Evolutionary conservation across 257 asterid species (phyloP), one percentile per base, ranked within the genome.

Genomic region (Ilex aquifolium): DNA sequence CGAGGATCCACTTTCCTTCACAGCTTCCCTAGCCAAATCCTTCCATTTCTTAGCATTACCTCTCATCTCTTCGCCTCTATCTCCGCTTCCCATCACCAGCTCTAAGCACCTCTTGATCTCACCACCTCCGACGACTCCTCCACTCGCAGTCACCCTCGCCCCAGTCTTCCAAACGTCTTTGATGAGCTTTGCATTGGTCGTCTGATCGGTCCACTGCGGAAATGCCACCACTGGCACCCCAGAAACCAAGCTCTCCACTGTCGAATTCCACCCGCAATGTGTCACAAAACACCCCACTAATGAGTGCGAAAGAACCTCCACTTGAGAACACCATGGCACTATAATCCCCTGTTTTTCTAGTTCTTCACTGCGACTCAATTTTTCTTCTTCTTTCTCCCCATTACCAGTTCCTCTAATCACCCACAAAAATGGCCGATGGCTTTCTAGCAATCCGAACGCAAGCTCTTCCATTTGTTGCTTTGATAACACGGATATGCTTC

Each of bases 291-390:
- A 21, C 27, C 27, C 27, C 27, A 21, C 27, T 1, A 1, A 21
- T 21, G 27, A 1, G 27, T 21, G 27, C 27, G 27, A 21, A 21
- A 21, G 27, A 21, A 21, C 27, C 27, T 78, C 71, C 27, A 74
- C 40, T 44, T 78, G 83, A 0, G 83, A 64, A 58, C 83, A 74
- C 83, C 83, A 74, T 61, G 72, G 71, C 11, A 74, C 71, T 46
- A 78, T 74, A 60, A 55, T 74, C 54, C 83, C 69, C 10, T 64
- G 68, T 60, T 65, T 56, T 14, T 69, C 61, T 50, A 71, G 32
- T 52, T 63, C 77, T 64, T 63, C 58, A 60, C 58, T 49, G 49
- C 74, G 63, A 30, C 69, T 74, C 42, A 63, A n/a, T 13, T 58
- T 31, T 7, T 69, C 66, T 1, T 64, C 68, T 13, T 57, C 67